phyloP scores from a whole-genome alignment of 257 asterid species.

The Nicotiana sylvestris region DNA sequence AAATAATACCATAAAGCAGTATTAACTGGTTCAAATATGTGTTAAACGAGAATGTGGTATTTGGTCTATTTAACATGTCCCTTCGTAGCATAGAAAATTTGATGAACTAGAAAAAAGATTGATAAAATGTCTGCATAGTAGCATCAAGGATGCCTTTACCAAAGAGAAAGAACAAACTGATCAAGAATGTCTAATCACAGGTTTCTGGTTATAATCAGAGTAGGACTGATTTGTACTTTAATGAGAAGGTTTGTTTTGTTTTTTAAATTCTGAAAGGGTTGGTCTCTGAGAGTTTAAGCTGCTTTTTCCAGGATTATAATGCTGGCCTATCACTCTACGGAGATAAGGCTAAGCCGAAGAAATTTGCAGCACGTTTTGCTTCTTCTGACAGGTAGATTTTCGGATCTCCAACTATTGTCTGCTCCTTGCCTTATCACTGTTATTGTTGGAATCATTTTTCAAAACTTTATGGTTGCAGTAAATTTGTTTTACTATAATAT shows the following conservation, averaged over 20 bases:
- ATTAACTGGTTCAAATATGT: neutral
- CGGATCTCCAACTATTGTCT: slow-evolving; percentile 9
- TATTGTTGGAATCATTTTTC: neutral
- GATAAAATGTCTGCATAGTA: neutral
- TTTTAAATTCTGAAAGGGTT: neutral
- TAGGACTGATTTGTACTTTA: neutral
- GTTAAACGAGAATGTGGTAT: neutral
- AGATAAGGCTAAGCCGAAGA: slow-evolving; percentile 86
- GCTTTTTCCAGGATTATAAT: slow-evolving; percentile 54
- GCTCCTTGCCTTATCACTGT: neutral
- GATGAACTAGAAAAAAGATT: neutral
- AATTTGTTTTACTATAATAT: neutral
- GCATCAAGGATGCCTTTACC: neutral
- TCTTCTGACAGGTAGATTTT: slow-evolving; percentile 75
- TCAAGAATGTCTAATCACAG: neutral
- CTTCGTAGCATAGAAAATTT: neutral
- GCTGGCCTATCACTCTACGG: slow-evolving; percentile 89
- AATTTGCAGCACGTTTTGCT: slow-evolving; percentile 89
- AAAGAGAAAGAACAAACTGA: neutral
- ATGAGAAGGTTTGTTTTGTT: neutral
- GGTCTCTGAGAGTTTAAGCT: neutral
- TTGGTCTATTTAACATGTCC: neutral
- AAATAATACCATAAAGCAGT: neutral
- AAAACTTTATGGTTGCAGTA: neutral
- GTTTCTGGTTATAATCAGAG: neutral